Percentiles rank a stretch among this genome's conserved stretches.
Evolutionary conservation across 1,284 basidiomycete genomes (phyloP).

Genomic region (Ganoderma lingzhi): DNA sequence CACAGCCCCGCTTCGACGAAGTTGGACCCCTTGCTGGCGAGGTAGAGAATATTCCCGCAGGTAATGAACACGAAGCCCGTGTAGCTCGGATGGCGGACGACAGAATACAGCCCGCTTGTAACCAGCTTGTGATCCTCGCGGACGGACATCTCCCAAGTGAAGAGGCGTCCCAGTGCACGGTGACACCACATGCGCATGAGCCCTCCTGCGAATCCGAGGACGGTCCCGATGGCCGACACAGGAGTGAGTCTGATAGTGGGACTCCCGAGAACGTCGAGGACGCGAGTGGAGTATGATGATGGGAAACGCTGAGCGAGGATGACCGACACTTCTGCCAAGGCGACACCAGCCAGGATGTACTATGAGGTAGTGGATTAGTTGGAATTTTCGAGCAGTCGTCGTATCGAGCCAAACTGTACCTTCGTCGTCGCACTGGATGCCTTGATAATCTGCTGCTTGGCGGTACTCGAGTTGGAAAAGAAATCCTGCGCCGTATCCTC

Average conservation of each 20-base stretch:
- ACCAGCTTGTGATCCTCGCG: conserved; percentile 24
- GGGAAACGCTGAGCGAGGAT: conserved; percentile 14
- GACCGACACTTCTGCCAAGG: conserved; percentile 11
- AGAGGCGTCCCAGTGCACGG: conserved; percentile 19
- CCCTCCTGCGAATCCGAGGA: conserved; percentile 13
- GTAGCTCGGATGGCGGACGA: conserved; percentile 34
- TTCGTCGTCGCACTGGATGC: conserved; percentile 1
- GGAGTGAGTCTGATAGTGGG: conserved; percentile 10
- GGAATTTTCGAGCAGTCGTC: too few relatives aligned
- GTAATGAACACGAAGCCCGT: conserved; percentile 13
- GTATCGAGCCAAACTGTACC: not conserved
- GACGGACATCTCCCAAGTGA: conserved; percentile 27
- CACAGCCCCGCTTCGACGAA: conserved; percentile 12
- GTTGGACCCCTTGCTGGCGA: conserved; percentile 12
- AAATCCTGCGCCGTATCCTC: not conserved
- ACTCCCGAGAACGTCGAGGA: conserved; percentile 9
- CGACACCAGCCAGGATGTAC: conserved; percentile 1
- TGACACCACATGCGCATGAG: conserved; percentile 20
- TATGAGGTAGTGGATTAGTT: not conserved
- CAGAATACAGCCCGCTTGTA: conserved; percentile 31
- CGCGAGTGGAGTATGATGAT: conserved; percentile 5
- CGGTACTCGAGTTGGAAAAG: not conserved
- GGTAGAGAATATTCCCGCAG: conserved; percentile 9
- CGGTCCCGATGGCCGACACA: not conserved
- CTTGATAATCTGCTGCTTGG: not conserved